Conservation (phyloP, 495 filamentous ascomycete species). For the Pyrenula aspistea region DNA sequence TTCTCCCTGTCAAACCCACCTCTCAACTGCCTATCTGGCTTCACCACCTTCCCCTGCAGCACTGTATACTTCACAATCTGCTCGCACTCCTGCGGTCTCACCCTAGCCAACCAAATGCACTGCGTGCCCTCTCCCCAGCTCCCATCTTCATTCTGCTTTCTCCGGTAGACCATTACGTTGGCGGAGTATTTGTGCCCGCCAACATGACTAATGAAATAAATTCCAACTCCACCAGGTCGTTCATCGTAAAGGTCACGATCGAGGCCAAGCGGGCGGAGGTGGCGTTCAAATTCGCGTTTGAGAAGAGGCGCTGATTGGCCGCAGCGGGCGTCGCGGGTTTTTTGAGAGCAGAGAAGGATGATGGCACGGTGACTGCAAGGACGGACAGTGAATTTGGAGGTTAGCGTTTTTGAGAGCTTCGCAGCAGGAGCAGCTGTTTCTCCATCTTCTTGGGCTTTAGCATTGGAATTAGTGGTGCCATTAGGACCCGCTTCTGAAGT, state of each 20-base stretch:
- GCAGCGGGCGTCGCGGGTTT: slow-evolving; percentile 86
- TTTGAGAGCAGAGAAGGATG: slow-evolving; percentile 88
- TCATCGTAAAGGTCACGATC: slow-evolving; percentile 81
- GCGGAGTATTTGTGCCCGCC: slow-evolving; percentile 91
- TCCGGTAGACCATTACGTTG: slow-evolving; percentile 81
- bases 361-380: slow-evolving; percentile 71
- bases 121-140: slow-evolving; percentile 48
- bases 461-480: neutral
- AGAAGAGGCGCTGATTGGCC: slow-evolving; percentile 86
- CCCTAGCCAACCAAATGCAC: slow-evolving; percentile 88
- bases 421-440: slow-evolving; percentile 6
- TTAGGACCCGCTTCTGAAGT: neutral
- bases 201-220: slow-evolving; percentile 93
- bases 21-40: slow-evolving; percentile 68
- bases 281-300: slow-evolving; percentile 74
- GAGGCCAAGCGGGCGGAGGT: slow-evolving; percentile 71
- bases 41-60: slow-evolving; percentile 85
- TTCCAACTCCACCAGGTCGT: slow-evolving; percentile 77
- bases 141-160: slow-evolving; percentile 53
- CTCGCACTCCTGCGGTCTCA: slow-evolving; percentile 87
- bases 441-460: neutral
- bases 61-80: slow-evolving; percentile 84
- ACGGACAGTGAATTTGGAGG: slow-evolving; percentile 21
- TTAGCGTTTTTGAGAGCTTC: neutral
- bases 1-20: slow-evolving; percentile 81